Base-by-base conservation (phyloP, 352 stramenopile genomes). In the Phytophthora colocasiae region DNA sequence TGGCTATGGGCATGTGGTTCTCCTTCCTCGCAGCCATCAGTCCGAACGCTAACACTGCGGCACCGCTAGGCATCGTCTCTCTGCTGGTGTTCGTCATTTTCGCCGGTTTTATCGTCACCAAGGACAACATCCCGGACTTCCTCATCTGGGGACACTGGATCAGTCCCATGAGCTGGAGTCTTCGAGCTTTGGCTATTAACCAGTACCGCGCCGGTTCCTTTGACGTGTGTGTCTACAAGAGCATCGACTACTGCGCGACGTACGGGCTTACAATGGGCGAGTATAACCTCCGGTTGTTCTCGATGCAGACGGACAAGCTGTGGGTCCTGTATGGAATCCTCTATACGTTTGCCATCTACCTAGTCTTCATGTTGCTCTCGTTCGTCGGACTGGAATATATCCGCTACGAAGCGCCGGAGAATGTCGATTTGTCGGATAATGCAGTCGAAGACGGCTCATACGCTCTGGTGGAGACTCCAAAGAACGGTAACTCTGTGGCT, bases 71-170 rank as follows among this genome's bases (percentile, higher is more conserved):
- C 3, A 65, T 82, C 9, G 26, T 83, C 8, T 58, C 57, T 3
- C 46, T 83, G 11, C 46, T 75, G 2, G 19, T 85, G 14, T 81
- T 74, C 55, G 65, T 85, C 29, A 44, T 87, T 27, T 87, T 83
- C 41, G 57, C 52, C 1, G 80, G 80, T 46, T 87, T 85, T 26
- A 69, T 83, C 45, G 72, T 85, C 26, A 70, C 68, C 2, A 69
- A 78, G 26, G 36, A 80, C 39, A 50, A 73, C 4, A 80, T 89
- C 12, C 80, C 78, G 0, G 51, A 76, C 17, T 73, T 63, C 15
- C 71, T 76, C 40, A 70, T 77, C 14, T 91, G 80, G 78, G 36
- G 73, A 1, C 85, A 87, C 63, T 88, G 69, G 63, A 66, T 87
- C 36, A 85, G 81, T 47, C 82, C 80, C 0, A 75, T 89, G 38